A percentile compares a stretch with the other conserved stretches of the same genome.
Conservation (phyloP, 1,139 yeast species). For the Blastobotrys malaysiensis region DNA sequence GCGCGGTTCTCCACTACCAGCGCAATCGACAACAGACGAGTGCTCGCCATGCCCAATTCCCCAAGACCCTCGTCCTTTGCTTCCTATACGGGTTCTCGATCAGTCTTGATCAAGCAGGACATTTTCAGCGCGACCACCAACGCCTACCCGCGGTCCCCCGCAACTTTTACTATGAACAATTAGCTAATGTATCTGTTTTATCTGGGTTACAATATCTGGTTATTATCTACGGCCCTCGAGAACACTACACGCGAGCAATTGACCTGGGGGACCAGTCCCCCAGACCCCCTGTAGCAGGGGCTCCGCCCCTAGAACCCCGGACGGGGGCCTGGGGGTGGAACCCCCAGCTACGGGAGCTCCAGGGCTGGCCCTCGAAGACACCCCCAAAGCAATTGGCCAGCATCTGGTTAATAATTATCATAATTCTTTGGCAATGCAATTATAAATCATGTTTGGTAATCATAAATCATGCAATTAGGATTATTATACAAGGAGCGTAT, state of each 20-base stretch:
- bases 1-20: constrained; percentile 37
- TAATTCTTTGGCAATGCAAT: too few relatives aligned
- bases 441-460: too few relatives aligned
- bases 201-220: not conserved
- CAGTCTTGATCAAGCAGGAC: not conserved
- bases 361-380: too few relatives aligned
- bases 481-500: not conserved
- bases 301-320: too few relatives aligned
- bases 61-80: not conserved
- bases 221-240: not conserved
- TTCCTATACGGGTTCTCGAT: not conserved
- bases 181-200: too few relatives aligned
- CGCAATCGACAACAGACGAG: not conserved
- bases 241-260: too few relatives aligned
- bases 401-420: too few relatives aligned
- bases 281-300: too few relatives aligned
- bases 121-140: not conserved
- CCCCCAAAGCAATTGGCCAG: too few relatives aligned
- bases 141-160: not conserved
- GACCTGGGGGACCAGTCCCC: too few relatives aligned
- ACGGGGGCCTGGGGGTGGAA: too few relatives aligned
- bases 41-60: not conserved
- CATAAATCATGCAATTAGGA: not conserved
- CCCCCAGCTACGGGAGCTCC: too few relatives aligned
- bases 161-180: not conserved